Conservation (phyloP, 805 yeast genomes). For the Torulaspora indica region DNA sequence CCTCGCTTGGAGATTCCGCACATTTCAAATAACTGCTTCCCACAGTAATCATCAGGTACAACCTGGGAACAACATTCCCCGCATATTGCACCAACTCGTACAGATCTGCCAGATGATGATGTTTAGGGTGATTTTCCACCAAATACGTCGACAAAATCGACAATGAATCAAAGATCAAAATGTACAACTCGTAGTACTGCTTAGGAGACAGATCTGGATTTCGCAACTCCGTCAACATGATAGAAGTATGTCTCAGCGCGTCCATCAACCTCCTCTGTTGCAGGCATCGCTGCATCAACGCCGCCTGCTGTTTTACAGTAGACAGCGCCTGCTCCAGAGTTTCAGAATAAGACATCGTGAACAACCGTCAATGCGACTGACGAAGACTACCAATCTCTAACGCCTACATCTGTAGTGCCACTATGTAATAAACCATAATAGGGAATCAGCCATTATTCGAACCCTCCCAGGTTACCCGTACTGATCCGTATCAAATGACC, state of each 20-base stretch:
- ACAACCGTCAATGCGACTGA: neutral
- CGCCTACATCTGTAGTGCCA: neutral
- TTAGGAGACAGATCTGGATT: constrained; percentile 74
- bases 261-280: constrained; percentile 70
- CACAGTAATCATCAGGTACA: constrained; percentile 91
- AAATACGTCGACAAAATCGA: constrained; percentile 61
- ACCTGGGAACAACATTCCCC: constrained; percentile 85
- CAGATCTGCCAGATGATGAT: constrained; percentile 73
- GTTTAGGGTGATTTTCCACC: constrained; percentile 59
- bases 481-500: neutral
- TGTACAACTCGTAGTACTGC: constrained; percentile 88
- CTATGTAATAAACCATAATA: too few relatives aligned
- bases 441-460: too few relatives aligned
- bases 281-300: constrained; percentile 70
- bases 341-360: constrained; percentile 29
- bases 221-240: constrained; percentile 74
- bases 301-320: constrained; percentile 62
- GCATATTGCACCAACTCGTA: constrained; percentile 95
- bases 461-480: neutral
- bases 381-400: neutral
- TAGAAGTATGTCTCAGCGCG: constrained; percentile 82
- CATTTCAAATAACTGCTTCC: constrained; percentile 84
- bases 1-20: constrained; percentile 73
- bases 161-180: constrained; percentile 76
- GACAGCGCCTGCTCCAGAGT: constrained; percentile 27